Evolutionary conservation across 306 rosid species (phyloP), one percentile per base, ranked within the genome.

Genomic region (Parietaria judaica): DNA sequence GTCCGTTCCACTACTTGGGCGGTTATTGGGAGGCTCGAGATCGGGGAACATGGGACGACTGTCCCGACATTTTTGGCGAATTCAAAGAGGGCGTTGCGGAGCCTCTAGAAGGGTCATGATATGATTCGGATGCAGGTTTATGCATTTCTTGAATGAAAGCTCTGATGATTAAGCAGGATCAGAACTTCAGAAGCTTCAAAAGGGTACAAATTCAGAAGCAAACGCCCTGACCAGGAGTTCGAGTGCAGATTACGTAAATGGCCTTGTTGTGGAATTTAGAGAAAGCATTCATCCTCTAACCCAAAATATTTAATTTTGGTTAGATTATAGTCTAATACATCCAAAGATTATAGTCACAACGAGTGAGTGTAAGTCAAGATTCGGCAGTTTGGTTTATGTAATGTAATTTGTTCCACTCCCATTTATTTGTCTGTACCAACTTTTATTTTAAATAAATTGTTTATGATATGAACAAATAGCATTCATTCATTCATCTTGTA

Each of bases 21-120:
- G 90, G 96, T 17, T 92, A 92, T 51, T 92, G 99, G 99, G 96
- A 92, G 81, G 76, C 95, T 4, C 84, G 84, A 66, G 74, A 60
- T 62, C 79, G 3, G 58, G 84, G 90, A 68, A 77, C 68, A 56
- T 92, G 99, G 99, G 80, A 79, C 69, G 85, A 58, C 56, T 92
- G 99, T 71, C 95, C 95, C 59, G 55, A 84, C 67, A 89, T 92
- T 59, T 92, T 88, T 73, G 94, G 95, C 70, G 96, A 88, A 64
- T 76, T 84, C 60, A 60, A 61, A 17, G 94, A 78, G 66, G 76
- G 65, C 56, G 51, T 45, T 56, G 69, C 58, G 11, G 81, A 70
- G 64, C 41, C 79, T 46, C 58, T 59, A 54, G 79, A 69, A 71
- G 75, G 72, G 51, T 80, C 84, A 49, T 83, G 80, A 23, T 23